Conservation (phyloP, 2,329 filamentous ascomycete species). For the Albifimbria verrucaria region DNA sequence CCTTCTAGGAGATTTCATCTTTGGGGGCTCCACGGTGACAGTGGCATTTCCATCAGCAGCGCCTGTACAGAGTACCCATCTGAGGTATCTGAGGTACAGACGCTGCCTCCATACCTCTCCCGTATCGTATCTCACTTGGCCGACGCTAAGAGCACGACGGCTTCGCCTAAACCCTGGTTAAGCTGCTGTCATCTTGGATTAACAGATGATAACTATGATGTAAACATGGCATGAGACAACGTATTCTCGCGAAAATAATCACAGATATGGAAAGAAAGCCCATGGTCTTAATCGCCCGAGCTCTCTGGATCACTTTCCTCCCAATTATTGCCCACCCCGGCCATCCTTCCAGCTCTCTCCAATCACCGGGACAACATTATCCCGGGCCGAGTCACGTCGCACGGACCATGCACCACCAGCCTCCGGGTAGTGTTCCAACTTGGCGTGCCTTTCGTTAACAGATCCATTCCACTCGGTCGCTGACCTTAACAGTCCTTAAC, state of each 20-base stretch:
- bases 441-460: slow-evolving; percentile 19
- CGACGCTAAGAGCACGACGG: slow-evolving; percentile 2
- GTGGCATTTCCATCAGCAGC: too few relatives aligned
- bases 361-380: too few relatives aligned
- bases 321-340: too few relatives aligned
- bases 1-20: too few relatives aligned
- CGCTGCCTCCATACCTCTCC: too few relatives aligned
- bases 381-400: slow-evolving; percentile 2
- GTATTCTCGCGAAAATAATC: background rate
- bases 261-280: background rate
- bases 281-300: too few relatives aligned
- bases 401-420: slow-evolving; percentile 16
- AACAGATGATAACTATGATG: background rate
- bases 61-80: too few relatives aligned
- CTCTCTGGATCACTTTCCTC: too few relatives aligned
- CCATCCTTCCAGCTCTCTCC: too few relatives aligned
- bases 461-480: too few relatives aligned
- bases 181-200: slow-evolving; percentile 1
- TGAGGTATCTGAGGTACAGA: background rate
- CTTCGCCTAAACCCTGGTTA: slow-evolving; percentile 18
- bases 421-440: slow-evolving; percentile 13
- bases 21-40: too few relatives aligned
- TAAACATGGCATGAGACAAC: background rate
- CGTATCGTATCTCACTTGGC: background rate
- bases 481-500: slow-evolving; percentile 33